These are phyloP conservation scores for Umbilicus rupestris DNA, from an alignment of 164 flowering plant species.

Conservation along the genomic window DNA sequence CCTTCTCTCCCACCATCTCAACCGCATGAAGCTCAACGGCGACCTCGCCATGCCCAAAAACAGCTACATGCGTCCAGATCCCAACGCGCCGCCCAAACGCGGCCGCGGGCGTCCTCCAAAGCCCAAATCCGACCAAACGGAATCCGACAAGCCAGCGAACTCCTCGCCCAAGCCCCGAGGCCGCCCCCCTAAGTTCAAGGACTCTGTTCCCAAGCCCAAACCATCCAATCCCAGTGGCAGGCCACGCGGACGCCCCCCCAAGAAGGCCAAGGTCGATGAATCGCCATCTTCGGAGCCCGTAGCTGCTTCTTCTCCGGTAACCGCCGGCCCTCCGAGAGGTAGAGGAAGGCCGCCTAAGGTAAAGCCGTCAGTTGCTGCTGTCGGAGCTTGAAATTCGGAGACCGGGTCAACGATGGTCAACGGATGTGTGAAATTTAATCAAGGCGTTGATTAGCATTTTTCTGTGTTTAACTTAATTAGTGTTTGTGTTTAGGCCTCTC, in stretches of 20 bases:
- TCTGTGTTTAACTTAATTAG: not conserved
- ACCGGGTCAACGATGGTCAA: conserved; percentile 1
- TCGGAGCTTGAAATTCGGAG: conserved; percentile 16
- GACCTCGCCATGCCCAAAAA: conserved; percentile 57
- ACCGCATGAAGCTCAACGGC: conserved; percentile 51
- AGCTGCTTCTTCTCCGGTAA: not conserved
- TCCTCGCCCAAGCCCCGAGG: conserved; percentile 15
- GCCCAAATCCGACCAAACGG: conserved; percentile 27
- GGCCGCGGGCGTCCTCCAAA: conserved; percentile 94
- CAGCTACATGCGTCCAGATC: conserved; percentile 64
- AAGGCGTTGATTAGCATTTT: conserved; percentile 6
- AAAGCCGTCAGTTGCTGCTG: conserved; percentile 34
- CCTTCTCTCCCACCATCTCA: conserved; percentile 49
- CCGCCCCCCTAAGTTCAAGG: conserved; percentile 52
- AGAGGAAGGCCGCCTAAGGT: conserved; percentile 69
- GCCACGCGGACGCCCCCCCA: conserved; percentile 62
- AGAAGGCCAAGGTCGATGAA: conserved; percentile 24
- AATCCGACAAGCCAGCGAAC: not conserved
- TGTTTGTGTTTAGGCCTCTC: not conserved
- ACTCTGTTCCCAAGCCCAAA: conserved; percentile 21
- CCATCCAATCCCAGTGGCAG: conserved; percentile 17
- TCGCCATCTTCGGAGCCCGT: conserved; percentile 7
- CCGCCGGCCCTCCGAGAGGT: conserved; percentile 22
- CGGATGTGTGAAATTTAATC: not conserved
- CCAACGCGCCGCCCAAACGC: conserved; percentile 54